A percentile compares a stretch with the other conserved stretches of the same genome.
phyloP scores from a whole-genome alignment of 2,329 filamentous ascomycete species.

The Blastomyces gilchristii region DNA sequence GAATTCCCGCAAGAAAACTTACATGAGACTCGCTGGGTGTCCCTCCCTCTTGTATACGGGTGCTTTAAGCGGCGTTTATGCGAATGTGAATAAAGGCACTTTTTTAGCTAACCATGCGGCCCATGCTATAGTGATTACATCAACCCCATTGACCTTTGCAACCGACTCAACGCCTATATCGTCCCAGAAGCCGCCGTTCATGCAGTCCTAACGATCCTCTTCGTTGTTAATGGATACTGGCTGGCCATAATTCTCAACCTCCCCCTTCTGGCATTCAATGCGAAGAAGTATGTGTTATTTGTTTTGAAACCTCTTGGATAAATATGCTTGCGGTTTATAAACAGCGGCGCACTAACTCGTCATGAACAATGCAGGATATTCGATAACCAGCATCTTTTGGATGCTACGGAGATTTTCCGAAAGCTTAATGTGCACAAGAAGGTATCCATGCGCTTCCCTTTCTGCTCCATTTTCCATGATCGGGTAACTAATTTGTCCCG shows the following conservation, averaged over 20 bases:
- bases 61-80: neutral
- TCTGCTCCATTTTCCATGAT: neutral
- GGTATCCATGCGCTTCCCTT: conserved; percentile 40
- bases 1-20: neutral
- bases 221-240: conserved; percentile 99
- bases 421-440: conserved; percentile 99
- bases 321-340: neutral
- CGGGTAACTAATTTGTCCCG: neutral
- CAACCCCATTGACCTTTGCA: conserved; percentile 99
- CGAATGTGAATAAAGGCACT: neutral
- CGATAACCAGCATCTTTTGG: conserved; percentile 91
- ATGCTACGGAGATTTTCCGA: conserved; percentile 98
- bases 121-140: conserved; percentile 73
- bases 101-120: neutral
- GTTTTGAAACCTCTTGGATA: no score
- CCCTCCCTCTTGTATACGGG: neutral
- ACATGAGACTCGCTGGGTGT: neutral
- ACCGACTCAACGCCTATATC: conserved; percentile 99
- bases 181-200: conserved; percentile 97
- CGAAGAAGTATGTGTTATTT: conserved; percentile 72
- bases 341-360: neutral
- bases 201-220: conserved; percentile 87
- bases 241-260: conserved; percentile 82
- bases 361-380: conserved; percentile 58
- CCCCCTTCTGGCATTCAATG: conserved; percentile 84